These are phyloP conservation scores for Malassezia slooffiae DNA, from an alignment of 1,284 basidiomycete species.

Conservation along the genomic window DNA sequence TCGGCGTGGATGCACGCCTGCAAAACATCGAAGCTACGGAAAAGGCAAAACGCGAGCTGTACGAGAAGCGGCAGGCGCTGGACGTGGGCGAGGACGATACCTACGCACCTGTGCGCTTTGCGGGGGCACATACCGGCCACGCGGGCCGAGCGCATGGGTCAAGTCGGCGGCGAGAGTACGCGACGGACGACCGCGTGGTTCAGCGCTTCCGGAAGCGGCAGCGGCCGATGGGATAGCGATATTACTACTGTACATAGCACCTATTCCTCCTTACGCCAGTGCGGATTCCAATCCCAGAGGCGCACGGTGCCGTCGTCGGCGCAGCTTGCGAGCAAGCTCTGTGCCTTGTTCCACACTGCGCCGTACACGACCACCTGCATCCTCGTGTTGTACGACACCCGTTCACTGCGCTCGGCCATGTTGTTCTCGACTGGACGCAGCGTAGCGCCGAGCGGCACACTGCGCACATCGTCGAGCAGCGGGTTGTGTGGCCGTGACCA, in stretches of 20 bases:
- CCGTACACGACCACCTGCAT: slow-evolving; percentile 46
- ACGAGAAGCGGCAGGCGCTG: background rate
- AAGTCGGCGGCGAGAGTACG: background rate
- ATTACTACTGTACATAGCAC: background rate
- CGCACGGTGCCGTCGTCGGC: slow-evolving; percentile 50
- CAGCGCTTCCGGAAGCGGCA: slow-evolving; percentile 3
- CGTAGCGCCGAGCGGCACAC: too few species aligned
- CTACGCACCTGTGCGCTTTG: background rate
- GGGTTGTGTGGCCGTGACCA: background rate
- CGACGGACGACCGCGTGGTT: slow-evolving; percentile 2
- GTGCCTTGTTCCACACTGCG: slow-evolving; percentile 48
- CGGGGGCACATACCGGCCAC: background rate
- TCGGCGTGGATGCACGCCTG: slow-evolving; percentile 7
- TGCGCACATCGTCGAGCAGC: too few species aligned
- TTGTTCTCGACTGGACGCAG: too few species aligned
- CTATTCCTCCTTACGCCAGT: slow-evolving; percentile 1
- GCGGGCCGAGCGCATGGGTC: too few species aligned
- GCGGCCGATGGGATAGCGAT: background rate
- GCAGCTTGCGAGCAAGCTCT: slow-evolving; percentile 47
- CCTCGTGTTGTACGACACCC: slow-evolving; percentile 4
- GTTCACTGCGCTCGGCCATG: too few species aligned
- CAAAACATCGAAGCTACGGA: slow-evolving; percentile 14
- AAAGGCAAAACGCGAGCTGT: slow-evolving; percentile 7
- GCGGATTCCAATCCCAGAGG: slow-evolving; percentile 46
- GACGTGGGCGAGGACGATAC: too few species aligned